Conservation (phyloP, 768 basidiomycete species). For the Leccinum longicurvipes region DNA sequence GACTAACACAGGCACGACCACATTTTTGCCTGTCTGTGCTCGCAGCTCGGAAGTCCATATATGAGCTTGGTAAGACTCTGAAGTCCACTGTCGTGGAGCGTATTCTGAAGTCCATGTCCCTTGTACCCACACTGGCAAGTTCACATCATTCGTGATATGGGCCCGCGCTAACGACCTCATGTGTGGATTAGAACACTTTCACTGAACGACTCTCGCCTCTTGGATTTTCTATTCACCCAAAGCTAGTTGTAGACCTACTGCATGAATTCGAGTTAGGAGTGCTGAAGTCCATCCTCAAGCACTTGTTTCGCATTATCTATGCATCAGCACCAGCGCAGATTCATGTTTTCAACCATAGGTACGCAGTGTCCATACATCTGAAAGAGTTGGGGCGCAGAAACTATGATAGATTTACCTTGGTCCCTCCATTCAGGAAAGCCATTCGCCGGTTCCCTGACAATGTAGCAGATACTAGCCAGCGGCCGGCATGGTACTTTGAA, state of each 20-base stretch:
- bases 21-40: background rate
- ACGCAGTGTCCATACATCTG: background rate
- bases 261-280: background rate
- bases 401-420: background rate
- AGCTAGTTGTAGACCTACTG: background rate
- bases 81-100: background rate
- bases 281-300: background rate
- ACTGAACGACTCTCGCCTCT: background rate
- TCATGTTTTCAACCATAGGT: background rate
- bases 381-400: background rate
- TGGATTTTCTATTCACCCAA: background rate
- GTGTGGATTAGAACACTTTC: background rate
- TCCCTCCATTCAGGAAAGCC: constrained; percentile 23
- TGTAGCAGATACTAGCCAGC: constrained; percentile 36
- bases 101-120: background rate
- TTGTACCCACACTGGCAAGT: constrained; percentile 10
- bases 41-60: constrained; percentile 1
- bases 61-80: background rate
- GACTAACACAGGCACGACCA: background rate
- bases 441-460: constrained; percentile 37
- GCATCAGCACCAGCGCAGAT: background rate
- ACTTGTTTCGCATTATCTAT: background rate
- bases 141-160: background rate
- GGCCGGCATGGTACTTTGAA: constrained; percentile 40
- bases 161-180: background rate